phyloP scores from a whole-genome alignment of 2,329 filamentous ascomycete species.

The Fusarium hostae region DNA sequence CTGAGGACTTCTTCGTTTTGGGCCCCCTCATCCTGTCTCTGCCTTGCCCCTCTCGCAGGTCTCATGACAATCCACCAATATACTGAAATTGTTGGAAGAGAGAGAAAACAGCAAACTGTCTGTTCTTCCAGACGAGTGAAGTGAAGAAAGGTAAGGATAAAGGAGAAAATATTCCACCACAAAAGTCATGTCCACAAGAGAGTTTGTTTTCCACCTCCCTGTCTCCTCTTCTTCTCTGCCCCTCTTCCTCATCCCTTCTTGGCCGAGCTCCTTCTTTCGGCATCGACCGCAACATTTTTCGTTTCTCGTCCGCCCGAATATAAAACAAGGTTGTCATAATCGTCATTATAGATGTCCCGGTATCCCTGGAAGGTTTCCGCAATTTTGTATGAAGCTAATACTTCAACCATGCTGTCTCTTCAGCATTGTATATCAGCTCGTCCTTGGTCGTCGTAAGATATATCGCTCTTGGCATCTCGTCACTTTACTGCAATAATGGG shows the following conservation, averaged over 20 bases:
- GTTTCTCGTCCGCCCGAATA: slow-evolving; percentile 12
- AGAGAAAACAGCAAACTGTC: neutral
- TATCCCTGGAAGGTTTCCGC: slow-evolving; percentile 10
- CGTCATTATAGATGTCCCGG: slow-evolving; percentile 22
- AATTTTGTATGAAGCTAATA: slow-evolving; percentile 31
- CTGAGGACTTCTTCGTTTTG: slow-evolving; percentile 9
- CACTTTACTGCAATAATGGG: slow-evolving; percentile 24
- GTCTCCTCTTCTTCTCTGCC: slow-evolving; percentile 22
- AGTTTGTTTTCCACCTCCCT: slow-evolving; percentile 7
- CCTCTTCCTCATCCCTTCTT: slow-evolving; percentile 18
- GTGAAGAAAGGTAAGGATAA: slow-evolving; percentile 8
- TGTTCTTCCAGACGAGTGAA: slow-evolving; percentile 2
- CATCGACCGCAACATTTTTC: slow-evolving; percentile 12
- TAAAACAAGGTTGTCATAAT: slow-evolving; percentile 29
- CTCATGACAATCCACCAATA: slow-evolving; percentile 15
- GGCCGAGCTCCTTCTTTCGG: slow-evolving; percentile 21
- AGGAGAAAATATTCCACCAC: slow-evolving; percentile 6
- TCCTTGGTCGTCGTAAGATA: slow-evolving; percentile 19
- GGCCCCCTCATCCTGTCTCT: slow-evolving; percentile 1
- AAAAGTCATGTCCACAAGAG: slow-evolving; percentile 3
- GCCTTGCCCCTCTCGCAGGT: neutral
- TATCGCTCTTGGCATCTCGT: slow-evolving; percentile 26
- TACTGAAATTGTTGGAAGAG: slow-evolving; percentile 1
- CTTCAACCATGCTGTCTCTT: slow-evolving; percentile 14
- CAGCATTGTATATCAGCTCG: slow-evolving; percentile 13